A percentile compares a stretch with the other conserved stretches of the same genome.
phyloP scores from a whole-genome alignment of 2,329 filamentous ascomycete genomes.

The Microdochium nivale region DNA sequence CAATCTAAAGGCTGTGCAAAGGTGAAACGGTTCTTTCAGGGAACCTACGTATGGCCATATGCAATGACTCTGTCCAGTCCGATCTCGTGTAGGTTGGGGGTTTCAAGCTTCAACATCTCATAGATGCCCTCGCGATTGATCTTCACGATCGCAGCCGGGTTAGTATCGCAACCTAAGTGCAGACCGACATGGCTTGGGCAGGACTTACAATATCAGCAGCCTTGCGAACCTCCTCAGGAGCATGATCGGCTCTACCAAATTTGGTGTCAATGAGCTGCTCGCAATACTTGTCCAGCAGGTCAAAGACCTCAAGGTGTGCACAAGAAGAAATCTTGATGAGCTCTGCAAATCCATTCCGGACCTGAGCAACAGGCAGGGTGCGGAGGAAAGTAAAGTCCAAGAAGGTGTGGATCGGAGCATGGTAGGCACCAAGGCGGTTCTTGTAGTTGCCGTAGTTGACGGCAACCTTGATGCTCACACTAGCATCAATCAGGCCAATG shows the following conservation, averaged over 20 bases:
- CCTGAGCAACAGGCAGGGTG: conserved; percentile 57
- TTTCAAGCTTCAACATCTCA: conserved; percentile 67
- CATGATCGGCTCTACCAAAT: conserved; percentile 53
- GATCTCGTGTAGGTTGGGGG: conserved; percentile 66
- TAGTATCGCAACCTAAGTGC: background rate
- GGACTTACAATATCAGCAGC: conserved; percentile 42
- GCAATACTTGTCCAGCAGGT: conserved; percentile 60
- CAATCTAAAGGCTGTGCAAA: conserved; percentile 4
- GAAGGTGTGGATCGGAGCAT: conserved; percentile 64
- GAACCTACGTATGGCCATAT: conserved; percentile 59
- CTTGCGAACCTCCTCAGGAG: conserved; percentile 43
- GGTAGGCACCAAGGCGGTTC: conserved; percentile 65
- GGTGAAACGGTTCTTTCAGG: background rate
- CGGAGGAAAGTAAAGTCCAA: conserved; percentile 66
- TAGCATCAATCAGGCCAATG: conserved; percentile 67
- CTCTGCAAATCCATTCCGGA: conserved; percentile 67
- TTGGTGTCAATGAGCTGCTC: conserved; percentile 57
- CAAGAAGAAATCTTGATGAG: conserved; percentile 70
- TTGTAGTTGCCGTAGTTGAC: conserved; percentile 72
- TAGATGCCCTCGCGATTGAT: conserved; percentile 63
- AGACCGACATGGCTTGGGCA: background rate
- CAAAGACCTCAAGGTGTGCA: conserved; percentile 56
- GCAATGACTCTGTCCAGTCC: conserved; percentile 65
- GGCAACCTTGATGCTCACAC: conserved; percentile 69
- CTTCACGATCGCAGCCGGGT: conserved; percentile 14